Conservation (phyloP, 495 filamentous ascomycete species). For the Delitschia confertaspora region DNA sequence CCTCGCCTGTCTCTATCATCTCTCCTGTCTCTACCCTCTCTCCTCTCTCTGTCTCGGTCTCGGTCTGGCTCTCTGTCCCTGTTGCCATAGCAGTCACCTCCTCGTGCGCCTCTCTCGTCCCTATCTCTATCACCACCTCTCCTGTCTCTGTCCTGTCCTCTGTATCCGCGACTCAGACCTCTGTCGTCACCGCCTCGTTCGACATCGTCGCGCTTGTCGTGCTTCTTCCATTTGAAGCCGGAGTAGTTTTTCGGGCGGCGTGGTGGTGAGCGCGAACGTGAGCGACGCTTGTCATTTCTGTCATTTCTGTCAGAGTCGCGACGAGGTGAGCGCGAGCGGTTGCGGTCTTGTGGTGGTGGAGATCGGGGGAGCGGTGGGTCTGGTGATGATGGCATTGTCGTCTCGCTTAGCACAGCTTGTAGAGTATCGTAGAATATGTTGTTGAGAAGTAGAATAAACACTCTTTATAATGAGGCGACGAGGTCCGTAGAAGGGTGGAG, state of each 20-base stretch:
- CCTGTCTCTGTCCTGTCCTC: conserved; percentile 2
- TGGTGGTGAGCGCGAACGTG: conserved; percentile 13
- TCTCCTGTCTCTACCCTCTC: conserved; percentile 16
- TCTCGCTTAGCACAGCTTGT: no score
- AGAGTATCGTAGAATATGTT: no score
- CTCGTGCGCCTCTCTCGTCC: conserved; percentile 1
- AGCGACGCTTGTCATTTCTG: conserved; percentile 4
- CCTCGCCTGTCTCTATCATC: conserved; percentile 30
- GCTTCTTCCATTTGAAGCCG: conserved; percentile 27
- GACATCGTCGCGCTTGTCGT: conserved; percentile 2
- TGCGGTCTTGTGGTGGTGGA: not conserved
- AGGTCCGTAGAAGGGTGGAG: no score
- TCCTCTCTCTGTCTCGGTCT: conserved; percentile 7
- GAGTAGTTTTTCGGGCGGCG: conserved; percentile 14
- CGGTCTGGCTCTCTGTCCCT: conserved; percentile 5
- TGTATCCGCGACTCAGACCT: conserved; percentile 6
- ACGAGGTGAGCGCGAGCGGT: conserved; percentile 11
- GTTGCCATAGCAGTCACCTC: not conserved
- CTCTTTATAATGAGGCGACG: no score
- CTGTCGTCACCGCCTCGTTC: not conserved
- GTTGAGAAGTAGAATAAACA: no score
- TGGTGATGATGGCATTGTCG: not conserved
- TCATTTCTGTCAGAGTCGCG: no score
- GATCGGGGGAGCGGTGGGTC: not conserved
- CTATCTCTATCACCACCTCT: conserved; percentile 6